Evolutionary conservation across 169 alveolate species (phyloP).

Genomic region (Amoebophrya sp.): DNA sequence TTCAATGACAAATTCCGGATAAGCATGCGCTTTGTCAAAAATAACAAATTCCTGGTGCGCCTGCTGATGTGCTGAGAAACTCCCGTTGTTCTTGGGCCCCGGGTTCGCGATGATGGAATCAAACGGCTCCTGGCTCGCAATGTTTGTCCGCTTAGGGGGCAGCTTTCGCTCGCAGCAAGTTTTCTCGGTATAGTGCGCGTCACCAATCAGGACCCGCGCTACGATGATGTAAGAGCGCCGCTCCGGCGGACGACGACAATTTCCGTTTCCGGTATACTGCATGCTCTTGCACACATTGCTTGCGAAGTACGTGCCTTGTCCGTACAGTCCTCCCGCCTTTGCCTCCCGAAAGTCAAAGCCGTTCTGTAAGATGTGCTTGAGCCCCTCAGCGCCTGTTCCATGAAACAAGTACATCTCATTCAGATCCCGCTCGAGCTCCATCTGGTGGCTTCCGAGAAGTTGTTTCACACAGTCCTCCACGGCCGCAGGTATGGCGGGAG

Average conservation of each 20-base stretch:
- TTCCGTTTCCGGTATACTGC: slow-evolving; percentile 11
- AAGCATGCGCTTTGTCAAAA: slow-evolving; percentile 11
- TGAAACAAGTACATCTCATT: slow-evolving; percentile 19
- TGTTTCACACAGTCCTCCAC: neutral
- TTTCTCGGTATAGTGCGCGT: neutral
- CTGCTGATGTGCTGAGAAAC: neutral
- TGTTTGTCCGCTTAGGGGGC: neutral
- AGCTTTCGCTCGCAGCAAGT: neutral
- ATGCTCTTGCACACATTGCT: slow-evolving; percentile 22
- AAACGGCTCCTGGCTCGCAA: neutral
- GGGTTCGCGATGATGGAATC: slow-evolving; percentile 22
- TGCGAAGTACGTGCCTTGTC: neutral
- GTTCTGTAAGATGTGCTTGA: neutral
- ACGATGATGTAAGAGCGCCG: neutral
- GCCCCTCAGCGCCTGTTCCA: neutral
- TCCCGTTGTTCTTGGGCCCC: neutral
- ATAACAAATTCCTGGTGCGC: slow-evolving; percentile 27
- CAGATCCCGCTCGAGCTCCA: neutral
- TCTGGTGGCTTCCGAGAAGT: neutral
- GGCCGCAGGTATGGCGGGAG: neutral
- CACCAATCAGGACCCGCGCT: slow-evolving; percentile 19
- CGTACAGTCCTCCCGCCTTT: neutral
- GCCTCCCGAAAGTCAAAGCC: slow-evolving; percentile 11
- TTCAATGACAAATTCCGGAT: slow-evolving; percentile 15
- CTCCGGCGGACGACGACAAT: slow-evolving; percentile 3